These are phyloP conservation scores for Solanum dulcamara DNA, from an alignment of 257 asterid genomes.

Conservation along the genomic window DNA sequence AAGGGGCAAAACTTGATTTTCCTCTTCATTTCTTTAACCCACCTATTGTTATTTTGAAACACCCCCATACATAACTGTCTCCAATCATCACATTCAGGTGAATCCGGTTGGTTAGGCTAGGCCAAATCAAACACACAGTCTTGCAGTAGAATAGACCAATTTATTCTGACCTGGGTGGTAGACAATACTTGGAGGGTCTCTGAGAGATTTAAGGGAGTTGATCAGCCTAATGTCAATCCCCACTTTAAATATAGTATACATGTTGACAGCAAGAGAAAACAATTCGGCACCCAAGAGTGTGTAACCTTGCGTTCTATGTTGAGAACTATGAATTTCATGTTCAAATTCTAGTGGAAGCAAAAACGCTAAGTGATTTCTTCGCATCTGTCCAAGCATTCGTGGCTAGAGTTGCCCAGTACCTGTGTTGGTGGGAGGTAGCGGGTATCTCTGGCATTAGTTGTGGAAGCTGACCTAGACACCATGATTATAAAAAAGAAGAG, in stretches of 20 bases:
- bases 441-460: not conserved
- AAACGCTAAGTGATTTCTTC: not conserved
- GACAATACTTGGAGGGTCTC: not conserved
- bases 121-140: too few species aligned
- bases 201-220: not conserved
- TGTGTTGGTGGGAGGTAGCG: not conserved
- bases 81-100: too few species aligned
- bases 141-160: not conserved
- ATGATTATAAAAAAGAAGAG: not conserved
- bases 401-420: not conserved
- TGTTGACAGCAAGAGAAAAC: not conserved
- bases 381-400: not conserved
- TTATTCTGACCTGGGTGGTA: not conserved
- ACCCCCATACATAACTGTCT: too few species aligned
- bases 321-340: not conserved
- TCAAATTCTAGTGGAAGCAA: not conserved
- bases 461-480: not conserved
- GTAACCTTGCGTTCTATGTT: not conserved
- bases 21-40: too few species aligned
- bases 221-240: not conserved
- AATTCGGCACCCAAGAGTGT: not conserved
- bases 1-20: too few species aligned
- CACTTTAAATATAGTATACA: not conserved
- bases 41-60: too few species aligned
- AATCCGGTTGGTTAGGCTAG: too few species aligned